Evolutionary conservation across 73 alveolate genomes (phyloP).

Genomic region (Paramecium caudatum): DNA sequence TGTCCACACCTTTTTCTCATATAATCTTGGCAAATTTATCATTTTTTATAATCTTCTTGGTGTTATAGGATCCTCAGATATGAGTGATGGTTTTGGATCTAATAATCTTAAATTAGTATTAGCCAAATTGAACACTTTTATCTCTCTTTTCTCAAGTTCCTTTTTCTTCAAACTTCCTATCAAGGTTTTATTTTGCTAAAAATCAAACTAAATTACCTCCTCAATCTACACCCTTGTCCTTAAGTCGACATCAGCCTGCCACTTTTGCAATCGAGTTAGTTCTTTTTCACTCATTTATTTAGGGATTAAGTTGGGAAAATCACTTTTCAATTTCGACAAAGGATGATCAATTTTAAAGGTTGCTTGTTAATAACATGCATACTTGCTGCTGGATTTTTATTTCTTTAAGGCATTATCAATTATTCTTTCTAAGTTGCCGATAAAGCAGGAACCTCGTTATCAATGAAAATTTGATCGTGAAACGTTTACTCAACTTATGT

Average conservation of each 20-base stretch:
- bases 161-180: constrained; percentile 59
- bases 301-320: neutral
- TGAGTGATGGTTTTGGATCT: constrained; percentile 27
- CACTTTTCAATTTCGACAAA: constrained; percentile 32
- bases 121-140: constrained; percentile 25
- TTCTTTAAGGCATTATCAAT: constrained; percentile 50
- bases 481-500: constrained; percentile 21
- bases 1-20: constrained; percentile 65
- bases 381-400: constrained; percentile 21
- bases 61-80: constrained; percentile 61
- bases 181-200: constrained; percentile 15
- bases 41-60: constrained; percentile 67
- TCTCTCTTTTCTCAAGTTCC: constrained; percentile 23
- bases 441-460: constrained; percentile 64
- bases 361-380: neutral
- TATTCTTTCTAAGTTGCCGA: constrained; percentile 24
- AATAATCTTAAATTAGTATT: constrained; percentile 49
- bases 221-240: constrained; percentile 11
- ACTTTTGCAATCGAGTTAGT: constrained; percentile 11
- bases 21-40: constrained; percentile 62
- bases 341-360: constrained; percentile 67
- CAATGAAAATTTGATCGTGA: constrained; percentile 34
- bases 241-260: neutral
- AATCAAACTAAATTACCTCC: neutral
- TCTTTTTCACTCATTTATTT: constrained; percentile 59